Evolutionary conservation across 495 filamentous ascomycete species (phyloP), one percentile per base, ranked within the genome.

Genomic region (Aspergillus sclerotiicarbonarius): DNA sequence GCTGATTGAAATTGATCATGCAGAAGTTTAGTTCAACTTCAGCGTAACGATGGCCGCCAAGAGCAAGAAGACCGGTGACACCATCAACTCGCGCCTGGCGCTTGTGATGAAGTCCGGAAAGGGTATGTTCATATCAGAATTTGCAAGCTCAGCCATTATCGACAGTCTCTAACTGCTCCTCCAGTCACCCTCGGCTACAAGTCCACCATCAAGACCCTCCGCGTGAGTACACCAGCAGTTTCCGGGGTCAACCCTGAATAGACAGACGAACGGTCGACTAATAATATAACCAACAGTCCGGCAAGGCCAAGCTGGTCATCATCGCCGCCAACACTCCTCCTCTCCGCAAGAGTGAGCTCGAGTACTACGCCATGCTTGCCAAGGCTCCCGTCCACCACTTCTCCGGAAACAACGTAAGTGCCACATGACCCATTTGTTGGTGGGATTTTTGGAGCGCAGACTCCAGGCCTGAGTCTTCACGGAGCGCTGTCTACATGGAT

Each of bases 81-180:
- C 82, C 82, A 90, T 93, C 82, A 90, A 90, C 81, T 86, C 87
- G 73, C 88, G 89, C 75, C 81, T 94, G 63, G 90, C 90, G 70
- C 86, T 96, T 76, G 92, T 96, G 59, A 94, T 97, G 89, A 97
- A 96, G 85, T 90, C 86, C 58, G 92, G 92, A 67, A 96, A 96
- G 81, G 87, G 84, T 89, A 75, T 54, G 80, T 59, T 18, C 19
- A 54, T 48, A 47, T 12, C 43, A 10, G 25, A 32, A 8, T 49
- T 16, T 50, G 9, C 37, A 41, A 13, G 1, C 13, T 32, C 15
- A 15, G 31, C 3, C 16, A 4, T 10, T 1, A 15, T 19, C 21
- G 44, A 47, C 29, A 8, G 16, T 32, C 47, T 45, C 58, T 62
- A 59, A 56, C 29, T 37, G 12, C 31, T 35, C 49, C 8, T 61